Evolutionary conservation across 306 rosid genomes (phyloP), one percentile per base, ranked within the genome.

Genomic region (Medicago truncatula): DNA sequence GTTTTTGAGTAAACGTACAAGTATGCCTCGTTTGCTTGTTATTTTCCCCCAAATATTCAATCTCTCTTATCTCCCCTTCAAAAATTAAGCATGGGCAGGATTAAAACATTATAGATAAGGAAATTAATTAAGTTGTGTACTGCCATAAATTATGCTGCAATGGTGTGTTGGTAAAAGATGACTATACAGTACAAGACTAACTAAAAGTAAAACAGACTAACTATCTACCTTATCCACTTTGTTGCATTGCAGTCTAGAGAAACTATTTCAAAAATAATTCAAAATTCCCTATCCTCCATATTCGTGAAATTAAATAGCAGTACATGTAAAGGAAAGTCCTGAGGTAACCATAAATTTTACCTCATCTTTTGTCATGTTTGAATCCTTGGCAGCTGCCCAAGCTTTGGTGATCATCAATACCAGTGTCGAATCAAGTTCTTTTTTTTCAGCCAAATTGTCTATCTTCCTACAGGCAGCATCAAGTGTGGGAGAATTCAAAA

Each of bases 351-450:
- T 41, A 39, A 77, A 71, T 50, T 76, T 76, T 83, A 92, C 99
- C 97, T 95, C 97, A 50, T 89, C 93, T 82, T 92, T 88, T 47
- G 82, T 71, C 97, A 95, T 89, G 86, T 81, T 88, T 5, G 96
- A 76, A 81, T 95, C 97, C 82, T 95, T 95, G 25, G 99, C 96
- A 53, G 92, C 97, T 36, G 97, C 90, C 97, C 97, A 95, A 73
- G 99, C 97, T 86, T 95, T 95, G 73, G 97, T 85, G 80, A 95
- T 91, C 99, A 92, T 95, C 90, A 95, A 84, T 62, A 86, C 99
- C 83, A 92, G 82, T 20, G 99, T 78, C 3, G 97, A 89, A 78
- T 95, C 97, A 4, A 95, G 97, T 75, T 95, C 88, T 60, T 85
- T 90, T 83, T 89, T 95, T 84, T 82, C 93, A 38, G 97, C 99